Conservation (phyloP, 176 grass and related monocot species). For the Saccharum spontaneum region DNA sequence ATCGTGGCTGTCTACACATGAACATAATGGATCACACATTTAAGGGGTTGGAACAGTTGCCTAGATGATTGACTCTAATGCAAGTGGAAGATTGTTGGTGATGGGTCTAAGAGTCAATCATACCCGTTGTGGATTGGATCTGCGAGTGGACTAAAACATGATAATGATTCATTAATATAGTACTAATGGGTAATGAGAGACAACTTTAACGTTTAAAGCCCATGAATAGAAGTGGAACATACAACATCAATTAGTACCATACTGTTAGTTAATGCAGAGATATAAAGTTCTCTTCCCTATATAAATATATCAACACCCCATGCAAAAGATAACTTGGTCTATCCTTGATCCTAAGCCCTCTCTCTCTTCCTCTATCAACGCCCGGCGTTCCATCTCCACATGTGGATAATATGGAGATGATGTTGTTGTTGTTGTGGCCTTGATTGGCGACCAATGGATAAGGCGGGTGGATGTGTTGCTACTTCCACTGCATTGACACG, state of each 20-base stretch:
- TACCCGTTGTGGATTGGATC: background rate
- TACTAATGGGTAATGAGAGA: background rate
- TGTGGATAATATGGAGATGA: too few species aligned
- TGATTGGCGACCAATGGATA: too few species aligned
- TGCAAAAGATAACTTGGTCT: too few species aligned
- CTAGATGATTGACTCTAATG: background rate
- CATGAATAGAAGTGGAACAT: background rate
- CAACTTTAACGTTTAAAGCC: background rate
- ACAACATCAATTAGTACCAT: background rate
- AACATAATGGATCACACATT: too few species aligned
- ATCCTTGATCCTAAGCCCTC: too few species aligned
- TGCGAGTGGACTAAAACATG: background rate
- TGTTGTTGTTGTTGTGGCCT: too few species aligned
- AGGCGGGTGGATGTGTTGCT: too few species aligned
- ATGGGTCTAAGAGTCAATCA: background rate
- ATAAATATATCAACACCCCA: background rate
- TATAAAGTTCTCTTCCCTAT: background rate
- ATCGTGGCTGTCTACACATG: too few species aligned
- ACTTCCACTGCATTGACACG: too few species aligned
- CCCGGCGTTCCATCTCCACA: too few species aligned
- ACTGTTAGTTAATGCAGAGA: background rate
- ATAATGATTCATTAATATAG: background rate
- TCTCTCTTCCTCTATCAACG: too few species aligned
- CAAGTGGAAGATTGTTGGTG: background rate
- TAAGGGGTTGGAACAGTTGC: too few species aligned